These are phyloP conservation scores for Xylariaceae sp. DNA, from an alignment of 2,329 filamentous ascomycete genomes.

Conservation along the genomic window DNA sequence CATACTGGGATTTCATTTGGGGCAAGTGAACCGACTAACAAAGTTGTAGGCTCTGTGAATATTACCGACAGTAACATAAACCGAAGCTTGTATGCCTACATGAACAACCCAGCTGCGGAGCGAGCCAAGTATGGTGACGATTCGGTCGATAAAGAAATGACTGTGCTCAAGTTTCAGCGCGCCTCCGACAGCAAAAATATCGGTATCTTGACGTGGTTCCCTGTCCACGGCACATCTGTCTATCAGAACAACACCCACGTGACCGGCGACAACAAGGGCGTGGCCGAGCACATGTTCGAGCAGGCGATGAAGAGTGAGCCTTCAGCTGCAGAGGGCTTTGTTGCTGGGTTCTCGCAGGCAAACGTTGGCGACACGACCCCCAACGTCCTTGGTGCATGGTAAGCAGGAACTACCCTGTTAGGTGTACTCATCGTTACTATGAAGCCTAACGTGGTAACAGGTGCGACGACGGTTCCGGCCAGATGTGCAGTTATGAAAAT, in stretches of 20 bases:
- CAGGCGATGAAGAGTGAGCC: slow-evolving; percentile 63
- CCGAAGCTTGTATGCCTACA: slow-evolving; percentile 82
- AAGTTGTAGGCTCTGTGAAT: slow-evolving; percentile 53
- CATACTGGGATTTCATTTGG: neutral
- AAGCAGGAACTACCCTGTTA: slow-evolving; percentile 8
- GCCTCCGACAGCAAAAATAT: slow-evolving; percentile 74
- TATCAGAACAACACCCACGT: slow-evolving; percentile 89
- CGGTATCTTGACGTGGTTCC: slow-evolving; percentile 88
- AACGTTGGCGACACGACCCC: slow-evolving; percentile 91
- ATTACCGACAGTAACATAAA: slow-evolving; percentile 80
- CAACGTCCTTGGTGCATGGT: slow-evolving; percentile 80
- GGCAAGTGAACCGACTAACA: slow-evolving; percentile 7
- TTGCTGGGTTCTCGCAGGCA: slow-evolving; percentile 89
- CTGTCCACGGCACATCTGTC: slow-evolving; percentile 89
- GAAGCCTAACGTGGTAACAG: slow-evolving; percentile 19
- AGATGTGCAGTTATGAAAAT: slow-evolving; percentile 73
- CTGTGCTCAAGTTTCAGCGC: slow-evolving; percentile 76
- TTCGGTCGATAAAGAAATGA: slow-evolving; percentile 75
- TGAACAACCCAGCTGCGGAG: slow-evolving; percentile 80
- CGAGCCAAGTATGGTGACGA: slow-evolving; percentile 50
- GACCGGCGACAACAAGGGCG: slow-evolving; percentile 91
- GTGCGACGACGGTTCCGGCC: slow-evolving; percentile 80
- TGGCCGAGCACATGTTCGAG: slow-evolving; percentile 85
- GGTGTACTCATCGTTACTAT: neutral
- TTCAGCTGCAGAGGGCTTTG: slow-evolving; percentile 69